These are phyloP conservation scores for Trichoderma sp. DNA, from an alignment of 2,329 filamentous ascomycete genomes.

Conservation along the genomic window DNA sequence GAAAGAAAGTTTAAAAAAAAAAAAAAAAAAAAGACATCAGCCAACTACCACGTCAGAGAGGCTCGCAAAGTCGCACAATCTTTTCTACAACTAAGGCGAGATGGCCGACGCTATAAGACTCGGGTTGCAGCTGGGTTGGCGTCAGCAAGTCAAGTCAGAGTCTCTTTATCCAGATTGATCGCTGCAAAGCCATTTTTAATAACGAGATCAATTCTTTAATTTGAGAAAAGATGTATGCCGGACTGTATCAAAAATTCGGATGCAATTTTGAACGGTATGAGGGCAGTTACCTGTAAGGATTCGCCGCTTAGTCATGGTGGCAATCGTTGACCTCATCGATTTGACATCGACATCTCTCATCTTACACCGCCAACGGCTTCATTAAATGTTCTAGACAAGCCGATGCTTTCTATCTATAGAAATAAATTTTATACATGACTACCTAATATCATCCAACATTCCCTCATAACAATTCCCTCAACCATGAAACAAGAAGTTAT, in stretches of 20 bases:
- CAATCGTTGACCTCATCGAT: slow-evolving; percentile 1
- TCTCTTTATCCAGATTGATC: background rate
- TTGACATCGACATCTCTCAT: background rate
- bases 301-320: background rate
- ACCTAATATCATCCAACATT: no score
- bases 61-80: background rate
- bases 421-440: background rate
- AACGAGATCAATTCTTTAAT: background rate
- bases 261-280: background rate
- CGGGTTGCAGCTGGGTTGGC: background rate
- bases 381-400: background rate
- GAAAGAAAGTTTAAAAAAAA: no score
- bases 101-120: background rate
- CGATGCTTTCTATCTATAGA: background rate
- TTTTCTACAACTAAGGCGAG: background rate
- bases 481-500: background rate
- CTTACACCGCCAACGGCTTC: background rate
- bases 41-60: background rate
- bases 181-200: background rate
- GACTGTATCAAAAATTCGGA: fast-evolving
- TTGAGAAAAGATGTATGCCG: background rate
- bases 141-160: background rate
- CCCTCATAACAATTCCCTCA: no score
- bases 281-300: background rate
- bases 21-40: background rate